Conservation (phyloP, 1,139 yeast genomes). For the Candida dubliniensis region DNA sequence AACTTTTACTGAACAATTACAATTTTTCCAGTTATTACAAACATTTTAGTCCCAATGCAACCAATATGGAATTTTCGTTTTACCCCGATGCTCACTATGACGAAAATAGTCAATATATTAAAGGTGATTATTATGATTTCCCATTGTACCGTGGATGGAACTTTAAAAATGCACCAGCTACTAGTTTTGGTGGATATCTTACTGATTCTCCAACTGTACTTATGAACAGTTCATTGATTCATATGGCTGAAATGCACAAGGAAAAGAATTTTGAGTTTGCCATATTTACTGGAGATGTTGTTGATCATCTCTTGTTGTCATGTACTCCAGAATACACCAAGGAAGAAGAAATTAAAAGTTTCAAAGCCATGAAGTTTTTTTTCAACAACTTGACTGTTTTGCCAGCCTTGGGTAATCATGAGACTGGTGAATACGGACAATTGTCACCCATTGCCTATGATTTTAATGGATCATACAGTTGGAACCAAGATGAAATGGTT, state of each 20-base stretch:
- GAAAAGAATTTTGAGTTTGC: conserved; percentile 53
- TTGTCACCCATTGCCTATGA: conserved; percentile 49
- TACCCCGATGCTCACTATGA: conserved; percentile 29
- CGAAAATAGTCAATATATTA: conserved; percentile 31
- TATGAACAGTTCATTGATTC: conserved; percentile 53
- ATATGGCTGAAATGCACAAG: conserved; percentile 37
- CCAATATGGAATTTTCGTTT: conserved; percentile 26
- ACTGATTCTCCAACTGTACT: conserved; percentile 68
- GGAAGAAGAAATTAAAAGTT: conserved; percentile 51
- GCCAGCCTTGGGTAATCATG: conserved; percentile 71
- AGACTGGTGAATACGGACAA: conserved; percentile 72
- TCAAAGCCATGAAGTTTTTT: conserved; percentile 54
- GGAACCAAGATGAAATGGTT: conserved; percentile 61
- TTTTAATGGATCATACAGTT: conserved; percentile 49
- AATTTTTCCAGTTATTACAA: conserved; percentile 33
- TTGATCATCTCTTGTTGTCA: conserved; percentile 47
- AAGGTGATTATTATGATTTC: conserved; percentile 42
- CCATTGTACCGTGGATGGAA: conserved; percentile 40
- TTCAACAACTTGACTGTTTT: conserved; percentile 59
- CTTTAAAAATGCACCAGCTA: conserved; percentile 51
- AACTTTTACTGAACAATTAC: conserved; percentile 26
- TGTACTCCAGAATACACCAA: conserved; percentile 50
- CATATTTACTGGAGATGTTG: conserved; percentile 69
- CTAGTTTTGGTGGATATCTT: conserved; percentile 57
- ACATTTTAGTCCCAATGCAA: conserved; percentile 19